A percentile compares a stretch with the other conserved stretches of the same genome.
These are phyloP conservation scores for Solanum lycopersicoides DNA, from an alignment of 257 asterid species.

Conservation along the genomic window DNA sequence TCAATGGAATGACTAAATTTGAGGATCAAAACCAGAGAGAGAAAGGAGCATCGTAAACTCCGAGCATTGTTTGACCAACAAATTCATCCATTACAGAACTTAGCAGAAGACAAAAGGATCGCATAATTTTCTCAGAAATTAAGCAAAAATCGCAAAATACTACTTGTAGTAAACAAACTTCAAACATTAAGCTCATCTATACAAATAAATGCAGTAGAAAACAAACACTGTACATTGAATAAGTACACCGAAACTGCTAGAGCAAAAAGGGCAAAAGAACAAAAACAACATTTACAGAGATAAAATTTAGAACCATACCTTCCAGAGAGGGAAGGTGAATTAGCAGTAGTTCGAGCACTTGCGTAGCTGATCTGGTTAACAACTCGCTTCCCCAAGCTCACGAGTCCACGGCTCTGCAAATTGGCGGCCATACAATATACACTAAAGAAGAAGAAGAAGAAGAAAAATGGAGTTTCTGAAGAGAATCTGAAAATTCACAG, in stretches of 20 bases:
- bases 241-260: background rate
- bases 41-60: background rate
- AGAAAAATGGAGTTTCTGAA: background rate
- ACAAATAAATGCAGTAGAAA: background rate
- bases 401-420: constrained; percentile 33
- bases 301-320: background rate
- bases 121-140: background rate
- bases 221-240: background rate
- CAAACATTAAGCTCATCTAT: background rate
- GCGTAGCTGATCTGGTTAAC: constrained; percentile 21
- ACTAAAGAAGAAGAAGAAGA: background rate
- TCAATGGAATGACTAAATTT: background rate
- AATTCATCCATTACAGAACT: background rate
- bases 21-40: background rate
- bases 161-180: background rate
- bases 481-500: background rate
- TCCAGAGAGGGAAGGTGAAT: constrained; percentile 15
- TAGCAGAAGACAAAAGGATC: background rate
- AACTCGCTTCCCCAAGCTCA: constrained; percentile 38
- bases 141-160: background rate
- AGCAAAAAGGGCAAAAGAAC: background rate
- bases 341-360: background rate
- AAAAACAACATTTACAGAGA: background rate
- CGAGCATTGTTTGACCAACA: background rate
- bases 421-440: constrained; percentile 52